These are phyloP conservation scores for Russula virescens DNA, from an alignment of 768 basidiomycete species.

Conservation along the genomic window DNA sequence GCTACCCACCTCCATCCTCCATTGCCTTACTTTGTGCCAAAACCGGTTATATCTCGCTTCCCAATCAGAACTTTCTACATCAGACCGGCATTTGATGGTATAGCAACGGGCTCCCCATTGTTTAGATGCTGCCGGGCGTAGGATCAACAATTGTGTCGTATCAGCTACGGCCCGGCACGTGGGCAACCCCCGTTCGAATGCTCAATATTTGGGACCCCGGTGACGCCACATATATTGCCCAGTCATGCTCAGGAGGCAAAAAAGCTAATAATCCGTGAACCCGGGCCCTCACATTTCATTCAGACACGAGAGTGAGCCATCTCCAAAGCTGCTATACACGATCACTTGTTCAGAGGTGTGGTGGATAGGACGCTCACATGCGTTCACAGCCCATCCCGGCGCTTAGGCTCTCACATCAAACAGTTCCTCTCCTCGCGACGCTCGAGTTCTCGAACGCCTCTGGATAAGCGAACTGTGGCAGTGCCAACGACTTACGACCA, in stretches of 20 bases:
- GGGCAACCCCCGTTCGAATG: too few species aligned
- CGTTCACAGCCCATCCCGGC: background rate
- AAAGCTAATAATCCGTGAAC: background rate
- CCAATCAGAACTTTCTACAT: background rate
- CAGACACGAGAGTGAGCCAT: background rate
- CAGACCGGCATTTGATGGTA: background rate
- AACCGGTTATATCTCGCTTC: too few species aligned
- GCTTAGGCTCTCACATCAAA: background rate
- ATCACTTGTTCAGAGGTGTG: background rate
- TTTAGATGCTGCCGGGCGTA: background rate
- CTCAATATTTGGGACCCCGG: background rate
- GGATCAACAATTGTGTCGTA: background rate
- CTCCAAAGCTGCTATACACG: background rate
- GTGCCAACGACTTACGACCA: background rate
- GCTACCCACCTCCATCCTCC: too few species aligned
- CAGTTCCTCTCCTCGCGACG: background rate
- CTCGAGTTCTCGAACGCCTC: background rate
- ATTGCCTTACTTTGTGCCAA: too few species aligned
- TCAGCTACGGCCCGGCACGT: too few species aligned
- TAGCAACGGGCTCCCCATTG: background rate
- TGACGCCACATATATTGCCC: background rate
- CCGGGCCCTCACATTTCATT: background rate
- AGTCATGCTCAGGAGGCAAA: background rate
- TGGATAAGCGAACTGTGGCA: background rate
- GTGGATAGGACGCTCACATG: background rate